Conservation (phyloP, 1,284 basidiomycete species). For the Trametes pubescens region DNA sequence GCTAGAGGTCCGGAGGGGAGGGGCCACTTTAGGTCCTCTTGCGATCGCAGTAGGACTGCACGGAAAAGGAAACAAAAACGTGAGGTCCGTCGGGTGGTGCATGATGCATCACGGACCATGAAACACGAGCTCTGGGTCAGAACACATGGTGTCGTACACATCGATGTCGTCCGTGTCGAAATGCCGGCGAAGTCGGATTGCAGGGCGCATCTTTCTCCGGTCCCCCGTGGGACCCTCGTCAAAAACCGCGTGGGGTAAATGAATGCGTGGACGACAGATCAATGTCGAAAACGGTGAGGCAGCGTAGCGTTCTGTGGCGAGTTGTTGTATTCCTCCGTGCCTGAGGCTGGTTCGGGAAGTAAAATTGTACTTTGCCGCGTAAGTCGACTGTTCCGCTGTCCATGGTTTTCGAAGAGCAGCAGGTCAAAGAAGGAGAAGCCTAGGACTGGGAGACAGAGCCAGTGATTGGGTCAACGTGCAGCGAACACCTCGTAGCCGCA, state of each 20-base stretch:
- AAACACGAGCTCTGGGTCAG: constrained; percentile 1
- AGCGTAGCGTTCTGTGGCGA: not conserved
- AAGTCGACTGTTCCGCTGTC: not conserved
- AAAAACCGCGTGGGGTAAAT: not conserved
- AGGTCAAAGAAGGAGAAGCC: not conserved
- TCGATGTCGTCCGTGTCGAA: not conserved
- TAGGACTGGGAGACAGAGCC: too few relatives aligned
- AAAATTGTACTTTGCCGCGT: not conserved
- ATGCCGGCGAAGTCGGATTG: constrained; percentile 9
- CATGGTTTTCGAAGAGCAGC: not conserved
- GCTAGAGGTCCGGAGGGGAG: not conserved
- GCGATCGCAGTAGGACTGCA: constrained; percentile 8
- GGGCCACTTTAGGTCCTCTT: not conserved
- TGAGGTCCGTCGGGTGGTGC: not conserved
- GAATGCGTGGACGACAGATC: not conserved
- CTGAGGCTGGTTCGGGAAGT: not conserved
- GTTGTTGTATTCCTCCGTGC: not conserved
- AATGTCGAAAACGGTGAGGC: not conserved
- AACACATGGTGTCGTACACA: not conserved
- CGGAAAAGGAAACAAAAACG: not conserved
- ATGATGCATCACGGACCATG: constrained; percentile 12
- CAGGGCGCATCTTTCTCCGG: not conserved
- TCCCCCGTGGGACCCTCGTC: constrained; percentile 1
- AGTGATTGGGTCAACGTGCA: not conserved
- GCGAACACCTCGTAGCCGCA: constrained; percentile 1